These are phyloP conservation scores for Tolypocladium album DNA, from an alignment of 2,329 filamentous ascomycete species.

Conservation along the genomic window DNA sequence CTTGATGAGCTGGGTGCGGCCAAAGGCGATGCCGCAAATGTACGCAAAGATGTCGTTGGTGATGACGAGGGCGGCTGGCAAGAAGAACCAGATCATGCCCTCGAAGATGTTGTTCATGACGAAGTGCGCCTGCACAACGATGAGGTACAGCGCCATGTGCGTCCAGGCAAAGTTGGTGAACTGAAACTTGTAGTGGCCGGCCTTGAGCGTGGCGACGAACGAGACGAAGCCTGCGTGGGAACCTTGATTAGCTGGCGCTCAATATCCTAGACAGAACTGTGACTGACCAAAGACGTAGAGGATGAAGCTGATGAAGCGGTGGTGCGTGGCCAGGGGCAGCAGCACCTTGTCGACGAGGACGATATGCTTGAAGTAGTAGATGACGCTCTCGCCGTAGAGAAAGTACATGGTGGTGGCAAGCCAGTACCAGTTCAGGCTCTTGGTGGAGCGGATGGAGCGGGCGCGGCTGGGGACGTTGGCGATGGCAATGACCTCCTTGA, in stretches of 20 bases:
- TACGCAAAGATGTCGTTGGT: slow-evolving; percentile 99
- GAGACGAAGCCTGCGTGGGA: slow-evolving; percentile 73
- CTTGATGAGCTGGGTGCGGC: slow-evolving; percentile 93
- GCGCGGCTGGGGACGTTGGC: slow-evolving; percentile 88
- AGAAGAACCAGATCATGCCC: slow-evolving; percentile 99
- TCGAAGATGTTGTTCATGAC: slow-evolving; percentile 99
- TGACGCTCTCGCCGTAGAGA: slow-evolving; percentile 94
- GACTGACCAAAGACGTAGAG: slow-evolving; percentile 91
- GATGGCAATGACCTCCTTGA: slow-evolving; percentile 98
- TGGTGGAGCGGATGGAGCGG: slow-evolving; percentile 84
- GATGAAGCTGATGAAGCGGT: slow-evolving; percentile 97
- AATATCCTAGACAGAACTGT: no score
- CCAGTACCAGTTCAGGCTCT: slow-evolving; percentile 98
- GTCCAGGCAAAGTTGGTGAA: slow-evolving; percentile 99
- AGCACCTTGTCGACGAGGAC: slow-evolving; percentile 89
- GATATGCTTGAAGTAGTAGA: slow-evolving; percentile 99
- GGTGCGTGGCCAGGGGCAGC: slow-evolving; percentile 88
- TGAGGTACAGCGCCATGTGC: slow-evolving; percentile 96
- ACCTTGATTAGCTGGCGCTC: slow-evolving; percentile 9
- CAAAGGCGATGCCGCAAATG: slow-evolving; percentile 93
- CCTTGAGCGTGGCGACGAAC: slow-evolving; percentile 89
- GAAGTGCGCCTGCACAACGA: slow-evolving; percentile 96
- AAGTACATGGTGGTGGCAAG: slow-evolving; percentile 99
- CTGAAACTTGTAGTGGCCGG: slow-evolving; percentile 95
- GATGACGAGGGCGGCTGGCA: slow-evolving; percentile 89